A percentile compares a stretch with the other conserved stretches of the same genome.
These are phyloP conservation scores for Sclerotinia trifoliorum DNA, from an alignment of 2,329 filamentous ascomycete species.

Conservation along the genomic window DNA sequence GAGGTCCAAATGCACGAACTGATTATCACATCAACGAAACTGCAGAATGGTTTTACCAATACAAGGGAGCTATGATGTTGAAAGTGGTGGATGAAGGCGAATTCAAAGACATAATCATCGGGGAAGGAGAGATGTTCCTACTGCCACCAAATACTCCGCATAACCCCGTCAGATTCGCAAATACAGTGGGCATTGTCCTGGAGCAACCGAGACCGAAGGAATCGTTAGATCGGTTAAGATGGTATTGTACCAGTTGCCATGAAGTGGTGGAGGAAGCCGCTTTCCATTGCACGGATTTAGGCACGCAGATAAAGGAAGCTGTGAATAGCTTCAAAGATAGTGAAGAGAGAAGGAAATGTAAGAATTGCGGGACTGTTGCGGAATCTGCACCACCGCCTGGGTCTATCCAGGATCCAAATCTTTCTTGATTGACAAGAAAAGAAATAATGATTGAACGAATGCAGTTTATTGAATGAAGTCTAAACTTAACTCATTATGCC, in stretches of 20 bases:
- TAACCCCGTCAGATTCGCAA: constrained; percentile 88
- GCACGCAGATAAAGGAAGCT: constrained; percentile 89
- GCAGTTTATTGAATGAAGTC: neutral
- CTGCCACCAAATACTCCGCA: constrained; percentile 93
- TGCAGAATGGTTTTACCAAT: constrained; percentile 97
- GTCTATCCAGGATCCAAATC: constrained; percentile 59
- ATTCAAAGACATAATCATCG: constrained; percentile 84
- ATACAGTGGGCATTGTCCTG: constrained; percentile 91
- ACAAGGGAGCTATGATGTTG: constrained; percentile 89
- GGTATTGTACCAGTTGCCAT: constrained; percentile 78
- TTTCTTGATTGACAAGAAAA: constrained; percentile 35
- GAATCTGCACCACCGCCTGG: constrained; percentile 64
- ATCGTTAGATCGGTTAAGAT: constrained; percentile 76
- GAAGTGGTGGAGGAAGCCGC: constrained; percentile 78
- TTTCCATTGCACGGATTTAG: constrained; percentile 87
- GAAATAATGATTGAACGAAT: neutral
- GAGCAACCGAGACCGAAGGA: constrained; percentile 75
- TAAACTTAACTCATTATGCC: neutral
- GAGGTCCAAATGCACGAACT: constrained; percentile 90
- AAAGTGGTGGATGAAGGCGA: constrained; percentile 74
- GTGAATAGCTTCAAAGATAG: constrained; percentile 78
- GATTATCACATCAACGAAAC: constrained; percentile 99
- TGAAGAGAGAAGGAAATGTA: constrained; percentile 70
- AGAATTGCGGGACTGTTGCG: constrained; percentile 72
- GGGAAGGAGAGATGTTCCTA: constrained; percentile 91